Evolutionary conservation across 2,329 filamentous ascomycete species (phyloP).

Genomic region (Ophiostoma ulmi): DNA sequence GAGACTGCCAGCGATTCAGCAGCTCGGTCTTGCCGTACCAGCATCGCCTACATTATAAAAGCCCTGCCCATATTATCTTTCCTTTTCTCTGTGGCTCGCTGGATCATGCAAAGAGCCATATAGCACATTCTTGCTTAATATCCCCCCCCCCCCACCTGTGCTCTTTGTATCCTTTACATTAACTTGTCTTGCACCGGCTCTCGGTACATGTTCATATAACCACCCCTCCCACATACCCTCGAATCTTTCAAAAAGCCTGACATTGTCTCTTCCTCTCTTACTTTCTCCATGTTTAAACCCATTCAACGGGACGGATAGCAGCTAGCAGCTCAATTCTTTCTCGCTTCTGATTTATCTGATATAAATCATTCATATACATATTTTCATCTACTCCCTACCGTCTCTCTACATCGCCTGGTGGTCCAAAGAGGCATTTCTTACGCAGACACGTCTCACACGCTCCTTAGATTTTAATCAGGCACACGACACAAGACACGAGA

Average conservation of each 20-base stretch:
- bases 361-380: background rate
- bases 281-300: background rate
- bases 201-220: background rate
- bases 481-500: background rate
- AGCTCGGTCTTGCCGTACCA: background rate
- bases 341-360: background rate
- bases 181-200: background rate
- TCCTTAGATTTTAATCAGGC: background rate
- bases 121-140: too few relatives aligned
- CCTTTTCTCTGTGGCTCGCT: background rate
- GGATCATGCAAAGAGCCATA: background rate
- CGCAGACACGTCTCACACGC: background rate
- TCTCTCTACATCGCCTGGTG: background rate
- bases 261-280: background rate
- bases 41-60: background rate
- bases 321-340: background rate
- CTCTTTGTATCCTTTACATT: background rate
- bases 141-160: background rate
- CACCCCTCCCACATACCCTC: background rate
- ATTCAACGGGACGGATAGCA: background rate
- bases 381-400: background rate
- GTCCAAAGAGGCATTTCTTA: background rate
- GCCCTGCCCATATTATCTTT: background rate
- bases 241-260: background rate
- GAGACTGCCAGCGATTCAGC: background rate